Conservation (phyloP, 2,329 filamentous ascomycete species). For the Emergomyces pasteurianus region DNA sequence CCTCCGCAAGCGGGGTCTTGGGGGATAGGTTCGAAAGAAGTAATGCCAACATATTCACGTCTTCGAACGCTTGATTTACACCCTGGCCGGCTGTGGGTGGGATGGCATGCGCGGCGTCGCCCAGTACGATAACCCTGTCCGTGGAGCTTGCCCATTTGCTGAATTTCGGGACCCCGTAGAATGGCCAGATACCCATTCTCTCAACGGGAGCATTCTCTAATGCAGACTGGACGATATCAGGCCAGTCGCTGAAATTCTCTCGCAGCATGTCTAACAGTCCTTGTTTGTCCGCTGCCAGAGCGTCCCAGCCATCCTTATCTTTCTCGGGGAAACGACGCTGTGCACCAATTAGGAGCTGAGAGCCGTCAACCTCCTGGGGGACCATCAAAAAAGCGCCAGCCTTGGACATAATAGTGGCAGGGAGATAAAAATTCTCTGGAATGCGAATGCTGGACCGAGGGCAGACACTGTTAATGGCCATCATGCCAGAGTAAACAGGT, state of each 20-base stretch:
- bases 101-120: slow-evolving; percentile 53
- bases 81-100: slow-evolving; percentile 50
- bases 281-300: slow-evolving; percentile 30
- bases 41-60: slow-evolving; percentile 36
- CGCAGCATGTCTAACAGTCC: slow-evolving; percentile 26
- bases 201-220: slow-evolving; percentile 24
- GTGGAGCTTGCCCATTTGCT: slow-evolving; percentile 32
- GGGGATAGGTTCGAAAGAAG: slow-evolving; percentile 21
- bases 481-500: not conserved
- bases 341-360: slow-evolving; percentile 38
- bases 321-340: slow-evolving; percentile 30
- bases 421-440: slow-evolving; percentile 27
- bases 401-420: slow-evolving; percentile 33
- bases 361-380: slow-evolving; percentile 38
- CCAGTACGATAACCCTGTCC: slow-evolving; percentile 37
- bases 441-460: slow-evolving; percentile 9
- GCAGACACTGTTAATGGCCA: slow-evolving; percentile 17
- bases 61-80: slow-evolving; percentile 46
- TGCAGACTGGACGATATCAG: slow-evolving; percentile 28
- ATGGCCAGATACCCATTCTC: slow-evolving; percentile 39
- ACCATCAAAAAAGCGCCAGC: slow-evolving; percentile 41
- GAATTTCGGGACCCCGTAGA: slow-evolving; percentile 38
- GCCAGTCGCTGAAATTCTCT: slow-evolving; percentile 22
- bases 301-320: slow-evolving; percentile 34
- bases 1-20: slow-evolving; percentile 16